Evolutionary conservation across 257 asterid genomes (phyloP), one percentile per base, ranked within the genome.

Genomic region (Datura wrightii): DNA sequence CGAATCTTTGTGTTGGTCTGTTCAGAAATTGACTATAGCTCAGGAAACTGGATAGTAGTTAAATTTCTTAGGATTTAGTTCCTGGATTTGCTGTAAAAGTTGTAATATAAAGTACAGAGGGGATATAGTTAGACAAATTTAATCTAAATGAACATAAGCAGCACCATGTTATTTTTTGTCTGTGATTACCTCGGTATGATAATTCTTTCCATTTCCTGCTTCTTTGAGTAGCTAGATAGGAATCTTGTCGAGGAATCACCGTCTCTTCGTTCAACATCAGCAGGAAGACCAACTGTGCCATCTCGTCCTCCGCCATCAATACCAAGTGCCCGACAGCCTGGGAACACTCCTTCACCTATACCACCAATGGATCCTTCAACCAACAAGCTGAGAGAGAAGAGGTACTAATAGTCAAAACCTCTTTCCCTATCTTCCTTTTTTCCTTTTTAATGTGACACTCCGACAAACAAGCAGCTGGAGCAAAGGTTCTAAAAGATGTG

Each of bases 331-430:
- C 92, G 91, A 82, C 88, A 91, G 44, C 85, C 92, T 5, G 83
- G 88, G 82, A 94, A 89, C 87, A 88, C 95, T 78, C 90, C 93
- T 53, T 84, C 82, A 62, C 92, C 96, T 69, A 87, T 93, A 69
- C 95, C 98, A 42, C 94, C 93, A 24, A 89, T 92, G 85, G 95
- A 93, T 88, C 98, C 93, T 83, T 95, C 97, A 82, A 82, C 88
- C 87, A 90, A 88, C 92, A 84, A 88, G 85, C 93, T 88, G 87
- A 87, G 92, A 86, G 98, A 96, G 92, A 96, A 96, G 86, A 96
- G 93, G 99, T 94, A 90, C 84, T 66, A 54, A 79, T 15, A 71
- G 67, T 79, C 55, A 63, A 84, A 10, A 58, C 58, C 58, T 74
- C 80, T 74, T 48, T 86, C 80, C 83, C 82, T 54, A 8, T 84